These are phyloP conservation scores for Podaxis sp. DNA, from an alignment of 768 basidiomycete species.

Conservation along the genomic window DNA sequence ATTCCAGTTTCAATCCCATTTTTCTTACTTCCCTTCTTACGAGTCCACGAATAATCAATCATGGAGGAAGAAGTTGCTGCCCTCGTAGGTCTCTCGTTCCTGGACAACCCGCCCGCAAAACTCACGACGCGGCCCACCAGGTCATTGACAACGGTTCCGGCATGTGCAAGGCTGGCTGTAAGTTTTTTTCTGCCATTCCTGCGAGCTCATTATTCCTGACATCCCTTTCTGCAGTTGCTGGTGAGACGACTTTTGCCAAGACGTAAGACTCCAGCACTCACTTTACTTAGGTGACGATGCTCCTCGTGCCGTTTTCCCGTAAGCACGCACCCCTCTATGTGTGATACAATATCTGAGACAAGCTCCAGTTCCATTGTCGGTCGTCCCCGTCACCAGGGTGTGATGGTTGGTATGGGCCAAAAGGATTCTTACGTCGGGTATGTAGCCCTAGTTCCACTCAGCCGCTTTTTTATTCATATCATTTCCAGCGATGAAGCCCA, in stretches of 20 bases:
- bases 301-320: conserved; percentile 94
- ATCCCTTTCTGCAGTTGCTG: conserved; percentile 49
- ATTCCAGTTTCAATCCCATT: background rate
- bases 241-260: conserved; percentile 28
- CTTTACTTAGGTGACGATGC: conserved; percentile 73
- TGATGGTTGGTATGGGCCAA: conserved; percentile 97
- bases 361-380: conserved; percentile 82
- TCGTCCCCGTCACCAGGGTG: conserved; percentile 90
- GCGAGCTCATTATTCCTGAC: conserved; percentile 14
- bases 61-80: conserved; percentile 49
- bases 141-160: conserved; percentile 95
- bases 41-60: conserved; percentile 31
- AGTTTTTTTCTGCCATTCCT: conserved; percentile 29
- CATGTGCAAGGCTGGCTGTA: conserved; percentile 99
- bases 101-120: background rate
- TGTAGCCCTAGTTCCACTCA: conserved; percentile 17
- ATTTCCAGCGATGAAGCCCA: conserved; percentile 89
- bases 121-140: conserved; percentile 27
- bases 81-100: conserved; percentile 43
- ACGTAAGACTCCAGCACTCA: conserved; percentile 14
- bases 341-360: conserved; percentile 4
- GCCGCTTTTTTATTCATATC: conserved; percentile 77
- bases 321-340: conserved; percentile 32
- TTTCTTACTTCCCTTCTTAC: conserved; percentile 16
- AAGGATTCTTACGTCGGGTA: conserved; percentile 97